Base-by-base conservation (phyloP, 106 monocot species). In the Gastrodia elata region DNA sequence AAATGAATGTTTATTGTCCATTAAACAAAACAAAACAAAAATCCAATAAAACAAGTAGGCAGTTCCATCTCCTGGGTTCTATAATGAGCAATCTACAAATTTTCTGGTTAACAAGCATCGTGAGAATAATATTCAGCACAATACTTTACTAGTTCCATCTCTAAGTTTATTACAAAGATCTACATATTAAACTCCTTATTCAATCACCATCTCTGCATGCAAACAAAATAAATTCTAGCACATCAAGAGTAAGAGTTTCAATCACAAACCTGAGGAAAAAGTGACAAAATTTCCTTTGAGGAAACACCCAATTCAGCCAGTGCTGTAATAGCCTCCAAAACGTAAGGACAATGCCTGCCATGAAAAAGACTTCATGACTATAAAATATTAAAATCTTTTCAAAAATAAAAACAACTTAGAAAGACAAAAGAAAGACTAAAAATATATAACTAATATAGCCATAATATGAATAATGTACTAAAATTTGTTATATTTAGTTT, bases 221-320 rank as follows among this genome's bases (percentile, higher is more conserved):
- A 71, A 46, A 30, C 16, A 44, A 32, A 30, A 26, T 39, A 64
- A 61, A 61, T 39, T 64, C 27, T 28, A 64, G 16, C 20, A 58
- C 15, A 33, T 20, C 5, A 61, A 42, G 57, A 38, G 27, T 28
- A 49, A 49, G 38, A 26, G 72, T 33, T 64, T 76, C 43, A 56
- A 30, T 65, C 56, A 78, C 69, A 71, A 70, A 87, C 96, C 93
- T 97, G 96, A 59, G 92, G 90, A 80, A 97, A 83, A 38, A 93
- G 78, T 18, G 84, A 84, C 7, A 77, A 28, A 48, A 97, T 88
- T 71, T 97, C 96, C 76, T 93, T 97, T 5, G 90, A 88, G 46
- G 96, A 86, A 75, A 89, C 77, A 61, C 90, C 90, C 33, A 97
- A 70, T 77, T 93, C 96, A 56, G 92, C 96, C 74, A 97, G 77